Conservation (phyloP, 1,284 basidiomycete species). For the Melampsora americana region DNA sequence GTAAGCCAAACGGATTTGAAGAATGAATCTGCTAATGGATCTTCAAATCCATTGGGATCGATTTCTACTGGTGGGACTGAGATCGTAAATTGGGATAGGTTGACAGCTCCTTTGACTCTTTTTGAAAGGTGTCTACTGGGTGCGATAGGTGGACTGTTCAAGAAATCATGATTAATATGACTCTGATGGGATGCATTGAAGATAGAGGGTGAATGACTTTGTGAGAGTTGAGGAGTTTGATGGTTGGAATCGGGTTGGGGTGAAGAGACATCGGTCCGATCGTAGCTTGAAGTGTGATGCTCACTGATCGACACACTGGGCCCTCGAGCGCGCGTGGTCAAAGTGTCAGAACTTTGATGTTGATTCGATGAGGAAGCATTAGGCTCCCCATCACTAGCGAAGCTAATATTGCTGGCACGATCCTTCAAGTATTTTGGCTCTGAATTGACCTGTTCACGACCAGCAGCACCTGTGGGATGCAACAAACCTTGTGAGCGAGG, state of each 20-base stretch:
- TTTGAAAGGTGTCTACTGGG: slow-evolving; percentile 60
- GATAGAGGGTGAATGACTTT: slow-evolving; percentile 58
- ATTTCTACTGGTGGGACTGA: slow-evolving; percentile 68
- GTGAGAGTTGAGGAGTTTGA: slow-evolving; percentile 58
- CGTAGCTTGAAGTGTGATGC: neutral
- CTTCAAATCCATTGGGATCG: slow-evolving; percentile 74
- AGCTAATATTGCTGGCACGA: slow-evolving; percentile 1
- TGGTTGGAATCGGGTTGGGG: slow-evolving; percentile 58
- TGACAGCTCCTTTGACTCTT: slow-evolving; percentile 58
- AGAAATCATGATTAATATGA: slow-evolving; percentile 24
- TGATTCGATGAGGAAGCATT: neutral
- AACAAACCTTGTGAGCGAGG: neutral
- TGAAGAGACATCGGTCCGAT: slow-evolving; percentile 43
- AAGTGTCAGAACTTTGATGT: neutral
- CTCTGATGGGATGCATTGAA: neutral
- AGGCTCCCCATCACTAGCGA: neutral
- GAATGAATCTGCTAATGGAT: slow-evolving; percentile 78
- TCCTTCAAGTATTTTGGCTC: neutral
- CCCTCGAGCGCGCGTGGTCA: slow-evolving; percentile 2
- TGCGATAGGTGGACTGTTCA: slow-evolving; percentile 14
- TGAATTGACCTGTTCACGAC: neutral
- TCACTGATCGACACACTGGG: neutral
- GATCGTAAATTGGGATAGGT: slow-evolving; percentile 56
- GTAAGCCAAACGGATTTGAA: slow-evolving; percentile 86
- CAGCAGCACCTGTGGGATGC: neutral